Base-by-base conservation (phyloP, 139 green algal genomes). In the Yamagishiella unicocca region DNA sequence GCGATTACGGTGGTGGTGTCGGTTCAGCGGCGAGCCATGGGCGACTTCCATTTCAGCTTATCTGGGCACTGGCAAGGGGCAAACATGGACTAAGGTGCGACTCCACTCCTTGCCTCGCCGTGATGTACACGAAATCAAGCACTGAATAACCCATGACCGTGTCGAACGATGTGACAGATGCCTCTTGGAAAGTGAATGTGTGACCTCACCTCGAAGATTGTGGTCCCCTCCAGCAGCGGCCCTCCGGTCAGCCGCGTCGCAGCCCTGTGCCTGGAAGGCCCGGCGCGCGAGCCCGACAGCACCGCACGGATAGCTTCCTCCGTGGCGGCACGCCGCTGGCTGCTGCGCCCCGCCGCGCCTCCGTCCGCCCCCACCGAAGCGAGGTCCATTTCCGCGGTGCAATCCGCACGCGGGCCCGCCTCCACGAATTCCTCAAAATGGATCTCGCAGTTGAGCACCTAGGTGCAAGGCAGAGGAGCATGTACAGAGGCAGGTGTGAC, bases 401-500 rank as follows among this genome's bases (percentile, higher is more conserved):
- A 29, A 27, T 10, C 64, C 7, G 29, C 8, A 7, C 5, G 29
- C n/a, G 10, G 29, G 9, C 42, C 71, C 4, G 42, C 40, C 5
- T 55, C 45, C n/a, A 31, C 10, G n/a, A 24, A 81, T 14, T 81
- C 73, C n/a, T 81, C 73, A 43, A 81, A 81, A 4, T 66, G 29
- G 19, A 81, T 81, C n/a, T 81, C 73, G 8, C 31, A 10, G 45
- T 81, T 50, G 43, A 81, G 45, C 1, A 64, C 43, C 73, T 81
- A 45, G 4, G 38, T 22, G 68, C n/a, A n/a, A n/a, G n/a, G n/a
- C n/a, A n/a, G n/a, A n/a, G n/a, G n/a, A n/a, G n/a, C n/a, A n/a
- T n/a, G n/a, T n/a, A n/a, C n/a, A n/a, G n/a, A n/a, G n/a, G n/a
- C n/a, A n/a, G n/a, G n/a, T n/a, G n/a, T n/a, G n/a, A n/a, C n/a